phyloP scores from a whole-genome alignment of 169 alveolate species.

The Cryptosporidium muris region DNA sequence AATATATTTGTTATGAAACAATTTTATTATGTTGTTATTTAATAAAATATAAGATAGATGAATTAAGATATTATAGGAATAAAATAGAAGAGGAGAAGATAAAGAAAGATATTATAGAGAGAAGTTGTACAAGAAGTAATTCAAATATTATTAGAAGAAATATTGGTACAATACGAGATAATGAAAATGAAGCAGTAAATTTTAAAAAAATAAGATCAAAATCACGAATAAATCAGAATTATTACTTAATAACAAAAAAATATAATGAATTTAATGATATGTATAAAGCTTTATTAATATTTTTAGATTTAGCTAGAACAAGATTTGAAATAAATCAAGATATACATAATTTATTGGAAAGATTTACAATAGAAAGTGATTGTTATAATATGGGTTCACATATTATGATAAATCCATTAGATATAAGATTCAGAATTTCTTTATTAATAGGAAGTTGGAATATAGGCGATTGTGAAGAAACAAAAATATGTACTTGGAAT shows the following conservation, averaged over 20 bases:
- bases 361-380: conserved; percentile 4
- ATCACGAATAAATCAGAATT: not conserved
- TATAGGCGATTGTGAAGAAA: conserved; percentile 28
- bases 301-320: conserved; percentile 38
- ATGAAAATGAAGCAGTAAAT: not conserved
- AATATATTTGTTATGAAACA: conserved; percentile 14
- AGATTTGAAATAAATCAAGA: conserved; percentile 8
- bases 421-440: conserved; percentile 42
- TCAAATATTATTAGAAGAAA: not conserved
- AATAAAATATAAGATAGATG: conserved; percentile 25
- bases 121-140: not conserved
- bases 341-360: conserved; percentile 17
- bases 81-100: conserved; percentile 30
- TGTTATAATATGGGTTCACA: conserved; percentile 43
- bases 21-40: conserved; percentile 19
- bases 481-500: conserved; percentile 18
- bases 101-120: conserved; percentile 11
- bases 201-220: not conserved
- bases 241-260: conserved; percentile 5
- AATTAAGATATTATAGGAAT: conserved; percentile 8
- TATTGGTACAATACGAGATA: not conserved
- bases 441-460: conserved; percentile 59
- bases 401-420: conserved; percentile 42
- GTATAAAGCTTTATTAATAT: conserved; percentile 21
- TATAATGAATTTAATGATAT: conserved; percentile 9